Evolutionary conservation across 768 basidiomycete species (phyloP).

Genomic region (Rickenella mellea): DNA sequence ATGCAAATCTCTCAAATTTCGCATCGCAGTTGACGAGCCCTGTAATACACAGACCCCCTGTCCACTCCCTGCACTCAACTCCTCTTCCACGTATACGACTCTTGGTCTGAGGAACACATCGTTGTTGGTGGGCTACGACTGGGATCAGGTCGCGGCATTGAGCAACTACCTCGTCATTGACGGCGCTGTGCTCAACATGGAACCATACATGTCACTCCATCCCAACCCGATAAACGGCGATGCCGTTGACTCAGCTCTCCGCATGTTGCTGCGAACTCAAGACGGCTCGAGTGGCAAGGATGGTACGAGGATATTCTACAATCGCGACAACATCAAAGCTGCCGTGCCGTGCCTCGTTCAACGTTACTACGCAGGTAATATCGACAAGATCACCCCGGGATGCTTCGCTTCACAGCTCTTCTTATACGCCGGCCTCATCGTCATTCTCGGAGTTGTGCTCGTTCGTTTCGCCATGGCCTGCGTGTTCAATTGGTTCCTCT

Average conservation of each 20-base stretch:
- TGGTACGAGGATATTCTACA: slow-evolving; percentile 80
- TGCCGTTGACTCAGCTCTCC: slow-evolving; percentile 73
- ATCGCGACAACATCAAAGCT: slow-evolving; percentile 49
- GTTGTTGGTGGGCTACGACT: slow-evolving; percentile 77
- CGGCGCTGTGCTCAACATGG: slow-evolving; percentile 89
- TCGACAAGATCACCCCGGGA: slow-evolving; percentile 93
- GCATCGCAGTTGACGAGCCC: slow-evolving; percentile 64
- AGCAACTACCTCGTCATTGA: slow-evolving; percentile 80
- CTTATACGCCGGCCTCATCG: slow-evolving; percentile 81
- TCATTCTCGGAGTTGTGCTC: slow-evolving; percentile 85
- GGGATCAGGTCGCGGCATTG: slow-evolving; percentile 75
- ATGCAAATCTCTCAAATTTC: slow-evolving; percentile 55
- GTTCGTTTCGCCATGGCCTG: slow-evolving; percentile 95
- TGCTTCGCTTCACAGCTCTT: slow-evolving; percentile 88
- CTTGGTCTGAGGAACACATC: slow-evolving; percentile 60
- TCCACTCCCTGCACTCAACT: slow-evolving; percentile 51
- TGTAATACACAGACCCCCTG: slow-evolving; percentile 58
- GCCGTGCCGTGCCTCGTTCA: slow-evolving; percentile 74
- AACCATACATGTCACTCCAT: slow-evolving; percentile 73
- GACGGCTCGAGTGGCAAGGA: slow-evolving; percentile 65
- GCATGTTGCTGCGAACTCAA: slow-evolving; percentile 49
- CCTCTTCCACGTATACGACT: slow-evolving; percentile 43
- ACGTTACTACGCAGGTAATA: slow-evolving; percentile 88
- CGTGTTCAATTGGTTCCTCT: slow-evolving; percentile 94
- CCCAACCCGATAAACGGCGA: slow-evolving; percentile 61